phyloP scores from a whole-genome alignment of 768 basidiomycete species.

The Dacryopinax spathularia region DNA sequence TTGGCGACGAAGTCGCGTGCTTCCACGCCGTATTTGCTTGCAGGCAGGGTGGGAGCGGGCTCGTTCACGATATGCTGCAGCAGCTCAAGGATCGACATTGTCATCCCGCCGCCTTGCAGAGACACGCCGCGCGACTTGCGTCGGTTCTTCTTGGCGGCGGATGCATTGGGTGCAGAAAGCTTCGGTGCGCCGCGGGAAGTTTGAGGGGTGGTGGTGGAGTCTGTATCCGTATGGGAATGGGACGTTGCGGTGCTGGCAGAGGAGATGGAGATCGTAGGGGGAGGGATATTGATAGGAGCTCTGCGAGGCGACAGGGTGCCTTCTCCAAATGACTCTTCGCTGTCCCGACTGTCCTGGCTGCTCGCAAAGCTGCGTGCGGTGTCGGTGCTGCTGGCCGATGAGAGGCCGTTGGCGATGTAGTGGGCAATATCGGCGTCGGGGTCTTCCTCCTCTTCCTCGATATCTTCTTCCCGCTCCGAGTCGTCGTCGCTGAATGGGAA shows the following conservation, averaged over 20 bases:
- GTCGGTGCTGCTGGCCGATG: constrained; percentile 7
- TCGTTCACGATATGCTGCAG: constrained; percentile 98
- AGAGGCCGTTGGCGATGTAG: constrained; percentile 35
- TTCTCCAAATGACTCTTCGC: neutral
- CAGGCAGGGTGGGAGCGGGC: constrained; percentile 76
- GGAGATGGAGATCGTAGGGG: neutral
- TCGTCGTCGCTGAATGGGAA: constrained; percentile 88
- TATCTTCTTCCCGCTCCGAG: constrained; percentile 42
- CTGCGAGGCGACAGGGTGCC: neutral
- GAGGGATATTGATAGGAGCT: neutral
- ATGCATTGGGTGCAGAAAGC: neutral
- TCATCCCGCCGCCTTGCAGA: constrained; percentile 87
- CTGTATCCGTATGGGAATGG: neutral
- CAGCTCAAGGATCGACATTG: constrained; percentile 94
- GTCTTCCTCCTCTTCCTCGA: constrained; percentile 28
- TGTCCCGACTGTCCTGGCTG: neutral
- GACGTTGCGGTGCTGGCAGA: neutral
- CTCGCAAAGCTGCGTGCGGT: neutral
- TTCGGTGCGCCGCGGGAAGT: neutral
- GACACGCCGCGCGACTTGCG: constrained; percentile 85
- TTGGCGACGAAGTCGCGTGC: constrained; percentile 79
- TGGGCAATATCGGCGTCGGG: constrained; percentile 5
- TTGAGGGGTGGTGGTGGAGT: neutral
- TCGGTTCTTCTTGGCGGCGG: constrained; percentile 49
- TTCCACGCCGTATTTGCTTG: constrained; percentile 54